phyloP scores from a whole-genome alignment of 1,284 basidiomycete genomes.

The Pseudozyma hubeiensis region DNA sequence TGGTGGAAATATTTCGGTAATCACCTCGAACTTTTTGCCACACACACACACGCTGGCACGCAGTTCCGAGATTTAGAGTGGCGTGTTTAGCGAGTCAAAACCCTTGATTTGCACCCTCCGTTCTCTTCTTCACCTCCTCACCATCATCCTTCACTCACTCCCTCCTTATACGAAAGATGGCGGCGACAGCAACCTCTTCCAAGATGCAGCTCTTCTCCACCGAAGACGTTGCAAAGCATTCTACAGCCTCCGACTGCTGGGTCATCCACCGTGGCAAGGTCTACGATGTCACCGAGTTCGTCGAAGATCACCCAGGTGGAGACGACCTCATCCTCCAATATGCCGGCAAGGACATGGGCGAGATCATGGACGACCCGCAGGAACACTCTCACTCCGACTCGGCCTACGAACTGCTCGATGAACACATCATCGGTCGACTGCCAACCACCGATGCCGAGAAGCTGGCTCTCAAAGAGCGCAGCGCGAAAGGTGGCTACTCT shows the following conservation, averaged over 20 bases:
- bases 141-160: constrained; percentile 3
- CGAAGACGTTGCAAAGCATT: constrained; percentile 66
- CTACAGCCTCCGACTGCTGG: constrained; percentile 76
- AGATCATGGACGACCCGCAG: constrained; percentile 82
- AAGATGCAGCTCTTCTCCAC: constrained; percentile 53
- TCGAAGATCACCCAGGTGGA: constrained; percentile 71
- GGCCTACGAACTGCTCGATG: constrained; percentile 91
- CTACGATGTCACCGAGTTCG: constrained; percentile 72
- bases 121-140: background rate
- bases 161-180: background rate
- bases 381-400: constrained; percentile 93
- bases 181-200: constrained; percentile 30
- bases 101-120: background rate
- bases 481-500: constrained; percentile 47
- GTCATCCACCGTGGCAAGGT: constrained; percentile 71
- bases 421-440: constrained; percentile 72
- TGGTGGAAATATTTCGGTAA: constrained; percentile 1
- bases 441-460: constrained; percentile 48
- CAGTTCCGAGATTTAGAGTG: background rate
- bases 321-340: constrained; percentile 74
- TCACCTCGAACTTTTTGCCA: background rate
- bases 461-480: constrained; percentile 23
- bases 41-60: background rate
- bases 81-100: background rate
- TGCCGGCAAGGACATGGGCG: constrained; percentile 85